A percentile compares a stretch with the other conserved stretches of the same genome.
These are phyloP conservation scores for Lunasporangiospora selenospora DNA, from an alignment of 192 early-diverging fungal species.

Conservation along the genomic window DNA sequence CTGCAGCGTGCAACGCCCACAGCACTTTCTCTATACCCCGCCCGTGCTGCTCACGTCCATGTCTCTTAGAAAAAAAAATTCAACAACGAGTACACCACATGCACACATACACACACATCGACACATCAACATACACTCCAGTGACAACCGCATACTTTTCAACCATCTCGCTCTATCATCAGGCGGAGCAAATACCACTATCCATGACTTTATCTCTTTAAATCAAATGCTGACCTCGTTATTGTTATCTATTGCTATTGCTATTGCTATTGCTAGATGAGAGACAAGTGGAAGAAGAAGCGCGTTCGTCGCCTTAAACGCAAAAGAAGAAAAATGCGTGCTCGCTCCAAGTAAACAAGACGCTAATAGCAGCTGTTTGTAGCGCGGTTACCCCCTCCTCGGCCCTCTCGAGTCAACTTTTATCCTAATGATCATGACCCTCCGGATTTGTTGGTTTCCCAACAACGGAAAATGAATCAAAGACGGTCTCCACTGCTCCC, in stretches of 20 bases:
- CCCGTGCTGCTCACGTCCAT: no score
- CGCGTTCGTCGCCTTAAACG: slow-evolving; percentile 51
- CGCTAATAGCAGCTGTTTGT: slow-evolving; percentile 5
- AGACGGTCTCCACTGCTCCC: no score
- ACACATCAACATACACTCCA: no score
- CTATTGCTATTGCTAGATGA: slow-evolving; percentile 25
- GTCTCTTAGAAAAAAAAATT: no score
- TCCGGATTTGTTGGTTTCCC: no score
- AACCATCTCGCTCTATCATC: no score
- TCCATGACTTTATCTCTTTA: background rate
- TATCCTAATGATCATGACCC: no score
- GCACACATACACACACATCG: background rate
- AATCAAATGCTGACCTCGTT: no score
- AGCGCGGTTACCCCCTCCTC: slow-evolving; percentile 15
- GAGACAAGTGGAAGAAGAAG: slow-evolving; percentile 55
- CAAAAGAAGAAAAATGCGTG: slow-evolving; percentile 55
- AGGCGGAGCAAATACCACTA: background rate
- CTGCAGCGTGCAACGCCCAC: no score
- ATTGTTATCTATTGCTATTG: background rate
- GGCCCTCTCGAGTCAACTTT: background rate
- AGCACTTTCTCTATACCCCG: no score
- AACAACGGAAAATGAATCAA: no score
- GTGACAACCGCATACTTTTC: no score
- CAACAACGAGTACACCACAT: background rate
- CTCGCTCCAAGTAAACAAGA: slow-evolving; percentile 45